Evolutionary conservation across 2,329 filamentous ascomycete species (phyloP), one percentile per base, ranked within the genome.

Genomic region (Claviceps sp.): DNA sequence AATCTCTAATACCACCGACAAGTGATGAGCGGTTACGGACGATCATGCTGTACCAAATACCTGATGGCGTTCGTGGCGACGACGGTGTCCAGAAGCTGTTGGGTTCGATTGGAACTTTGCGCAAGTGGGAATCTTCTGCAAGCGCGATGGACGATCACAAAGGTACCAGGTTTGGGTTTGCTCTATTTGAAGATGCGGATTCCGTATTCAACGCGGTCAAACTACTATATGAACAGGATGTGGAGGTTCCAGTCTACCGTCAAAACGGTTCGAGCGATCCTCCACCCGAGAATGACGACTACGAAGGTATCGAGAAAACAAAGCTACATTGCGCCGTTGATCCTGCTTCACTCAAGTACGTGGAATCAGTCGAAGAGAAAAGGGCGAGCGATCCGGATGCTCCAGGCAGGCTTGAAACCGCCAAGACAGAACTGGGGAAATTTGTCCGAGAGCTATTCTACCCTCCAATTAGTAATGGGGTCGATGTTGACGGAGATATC

Each of bases 21-120:
- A 81, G 81, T 60, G 93, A 98, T 64, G 93, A 98, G 66, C 88
- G 95, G 57, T 77, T 94, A 34, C 82, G 89, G 46, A 97, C 93
- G 1, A 83, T 97, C 53, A 96, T 96, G 61, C 76, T 98, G 34
- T 85, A 88, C 57, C 87, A 87, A 48, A 86, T 98, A 51, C 89
- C 89, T 0, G 83, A 88, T 52, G 86, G 87, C 18, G 71, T 84
- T 34, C 82, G 86, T 49, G 82, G 84, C 37, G 89, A 95, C 59
- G 82, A 85, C 37, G 84, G 82, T 37, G 75, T 96, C 51, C 87
- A 96, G 70, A 79, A 77, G 52, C 80, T 98, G 40, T 71, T 98
- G 44, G 72, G 78, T 46, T 78, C 84, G n/a, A 85, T 86, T 0
- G 90, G 90, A 42, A 82, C 77, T 63, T 70, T 98, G 56, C 81